These are phyloP conservation scores for Globisporangium yorkense DNA, from an alignment of 352 stramenopile genomes.

Conservation along the genomic window DNA sequence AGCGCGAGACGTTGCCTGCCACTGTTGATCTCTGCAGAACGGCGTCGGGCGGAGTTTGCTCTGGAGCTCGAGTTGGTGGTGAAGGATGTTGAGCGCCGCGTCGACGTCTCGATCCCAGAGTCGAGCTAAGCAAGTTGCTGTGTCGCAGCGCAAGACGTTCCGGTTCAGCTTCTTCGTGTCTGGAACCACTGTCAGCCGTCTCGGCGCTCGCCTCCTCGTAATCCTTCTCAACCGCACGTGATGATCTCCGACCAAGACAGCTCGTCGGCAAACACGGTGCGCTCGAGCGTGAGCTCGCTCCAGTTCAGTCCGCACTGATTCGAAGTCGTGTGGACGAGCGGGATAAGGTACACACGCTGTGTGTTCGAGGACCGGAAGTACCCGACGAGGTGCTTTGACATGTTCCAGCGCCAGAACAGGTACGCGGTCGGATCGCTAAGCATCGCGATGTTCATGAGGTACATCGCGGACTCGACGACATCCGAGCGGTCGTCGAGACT, in stretches of 20 bases:
- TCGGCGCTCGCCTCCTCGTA: conserved; percentile 99
- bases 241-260: conserved; percentile 6
- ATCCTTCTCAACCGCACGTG: conserved; percentile 30
- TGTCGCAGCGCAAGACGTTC: not conserved
- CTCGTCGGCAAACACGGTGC: not conserved
- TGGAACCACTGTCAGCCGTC: conserved; percentile 73
- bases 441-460: conserved; percentile 14
- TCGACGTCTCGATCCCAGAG: too few species aligned
- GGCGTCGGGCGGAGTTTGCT: too few species aligned
- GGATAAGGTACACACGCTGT: conserved; percentile 5
- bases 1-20: too few species aligned
- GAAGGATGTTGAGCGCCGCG: too few species aligned
- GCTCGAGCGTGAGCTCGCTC: conserved; percentile 4
- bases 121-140: too few species aligned
- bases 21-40: too few species aligned
- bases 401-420: not conserved
- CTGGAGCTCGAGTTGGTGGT: too few species aligned
- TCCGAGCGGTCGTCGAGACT: conserved; percentile 3
- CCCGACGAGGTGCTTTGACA: not conserved
- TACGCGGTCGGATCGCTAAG: conserved; percentile 6
- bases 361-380: conserved; percentile 9
- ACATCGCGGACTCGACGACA: not conserved
- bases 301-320: conserved; percentile 1
- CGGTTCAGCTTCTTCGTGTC: not conserved
- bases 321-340: not conserved